Evolutionary conservation across 2,329 filamentous ascomycete species (phyloP), one percentile per base, ranked within the genome.

Genomic region (Fusarium oxysporum): DNA sequence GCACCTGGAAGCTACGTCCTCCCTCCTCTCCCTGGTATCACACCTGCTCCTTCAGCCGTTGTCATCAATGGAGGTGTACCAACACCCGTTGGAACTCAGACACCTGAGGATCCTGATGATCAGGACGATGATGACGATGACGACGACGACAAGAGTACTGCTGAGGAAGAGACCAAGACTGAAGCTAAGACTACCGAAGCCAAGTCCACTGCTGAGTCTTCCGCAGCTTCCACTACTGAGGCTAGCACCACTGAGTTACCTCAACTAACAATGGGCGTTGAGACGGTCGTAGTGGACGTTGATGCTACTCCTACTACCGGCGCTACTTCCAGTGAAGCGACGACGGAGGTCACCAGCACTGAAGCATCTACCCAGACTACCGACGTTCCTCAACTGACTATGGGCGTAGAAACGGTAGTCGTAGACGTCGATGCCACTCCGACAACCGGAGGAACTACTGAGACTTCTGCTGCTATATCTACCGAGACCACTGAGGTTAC

Each of bases 41-140:
- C 60, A 17, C 54, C 60, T 14, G 54, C 60, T 19, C 54, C 43
- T 6, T 60, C 30, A 23, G 60, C 60, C 17, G 37, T 61, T 3
- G 14, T 63, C 54, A 60, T 63, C 35, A 60, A 63, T 1, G 41
- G 60, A 28, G 54, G 60, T 25, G 28, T 63, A 8, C 60, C 60
- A 17, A 60, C 54, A 7, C 54, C 60, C 6, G 35, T 63, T 3
- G 54, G 54, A 37, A 63, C 60, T 25, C 60, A 63, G 30, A 50
- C 43, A 13, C 54, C 60, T 1, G 19, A 63, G 9, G 43, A 48
- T 13, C 50, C 51, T 6, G 21, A 60, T 12, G 33, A 48, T 6
- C 14, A 28, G 11, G 43, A 62, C 10, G 56, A 59, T 5, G 41
- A 63, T 12, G 51, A 62, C 1, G 47, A 28, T 28, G 28, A 62